Evolutionary conservation across 1,284 basidiomycete species (phyloP).

Genomic region (Ganoderma sinense): DNA sequence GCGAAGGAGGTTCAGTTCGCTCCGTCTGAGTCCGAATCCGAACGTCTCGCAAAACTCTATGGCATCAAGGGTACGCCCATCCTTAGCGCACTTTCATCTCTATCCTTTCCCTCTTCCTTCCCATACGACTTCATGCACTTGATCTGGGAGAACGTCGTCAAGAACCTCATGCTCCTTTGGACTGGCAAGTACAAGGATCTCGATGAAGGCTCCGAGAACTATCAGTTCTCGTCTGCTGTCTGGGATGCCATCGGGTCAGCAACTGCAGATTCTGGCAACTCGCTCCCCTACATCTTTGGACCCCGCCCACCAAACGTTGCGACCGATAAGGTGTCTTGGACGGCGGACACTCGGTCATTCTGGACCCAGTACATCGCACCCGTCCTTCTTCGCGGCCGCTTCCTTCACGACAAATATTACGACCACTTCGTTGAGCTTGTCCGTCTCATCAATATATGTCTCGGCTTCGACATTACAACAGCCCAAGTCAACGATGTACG

Average conservation of each 20-base stretch:
- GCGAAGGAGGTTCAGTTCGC: constrained; percentile 43
- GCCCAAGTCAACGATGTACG: constrained; percentile 39
- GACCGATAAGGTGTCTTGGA: constrained; percentile 34
- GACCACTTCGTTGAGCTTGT: too few species aligned
- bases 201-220: constrained; percentile 39
- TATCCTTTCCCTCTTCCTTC: constrained; percentile 50
- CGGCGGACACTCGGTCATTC: constrained; percentile 44
- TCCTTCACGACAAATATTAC: too few species aligned
- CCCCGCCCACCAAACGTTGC: constrained; percentile 45
- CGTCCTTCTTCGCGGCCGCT: constrained; percentile 41
- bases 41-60: constrained; percentile 41
- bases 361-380: constrained; percentile 50
- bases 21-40: constrained; percentile 27
- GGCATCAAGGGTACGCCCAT: constrained; percentile 51
- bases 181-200: constrained; percentile 48
- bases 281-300: constrained; percentile 51
- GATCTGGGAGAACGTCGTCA: constrained; percentile 49
- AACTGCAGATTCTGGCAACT: constrained; percentile 36
- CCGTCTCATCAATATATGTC: too few species aligned
- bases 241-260: constrained; percentile 50
- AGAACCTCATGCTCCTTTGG: constrained; percentile 49
- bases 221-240: constrained; percentile 38
- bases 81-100: constrained; percentile 42
- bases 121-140: constrained; percentile 59
- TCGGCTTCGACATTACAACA: constrained; percentile 46